Evolutionary conservation across 2,329 filamentous ascomycete species (phyloP), one percentile per base, ranked within the genome.

Genomic region (Phaeosphaeria sp.): DNA sequence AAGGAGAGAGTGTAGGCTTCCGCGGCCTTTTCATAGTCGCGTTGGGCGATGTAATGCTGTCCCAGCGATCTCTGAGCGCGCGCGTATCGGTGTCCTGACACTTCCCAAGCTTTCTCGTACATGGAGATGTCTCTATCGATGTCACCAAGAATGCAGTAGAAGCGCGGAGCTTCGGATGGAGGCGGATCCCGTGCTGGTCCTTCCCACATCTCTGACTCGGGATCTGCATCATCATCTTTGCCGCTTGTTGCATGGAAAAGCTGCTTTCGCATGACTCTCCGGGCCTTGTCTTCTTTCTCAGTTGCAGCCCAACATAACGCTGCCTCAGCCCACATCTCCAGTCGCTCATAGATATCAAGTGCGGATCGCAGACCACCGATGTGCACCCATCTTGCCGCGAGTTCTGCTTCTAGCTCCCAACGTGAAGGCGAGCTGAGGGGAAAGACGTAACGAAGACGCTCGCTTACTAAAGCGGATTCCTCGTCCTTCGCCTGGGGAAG

Each of bases 101-200:
- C 86, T 20, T 89, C 86, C 95, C 95, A 99, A 0, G 94, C 93
- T 15, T 89, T 90, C 63, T 91, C 86, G 78, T 96, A 99, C 79
- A 93, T 87, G 10, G 79, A 75, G 0, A 89, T 84, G 10, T 95
- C 85, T 21, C 88, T 83, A 65, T 96, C 91, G 17, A 99, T 84
- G 67, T 99, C 95, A 18, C 94, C 95, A 1, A 99, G 82, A 56
- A 99, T 97, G 73, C 94, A 98, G 81, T 93, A 94, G 5, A 98
- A 80, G 0, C 95, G 87, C 0, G 95, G 90, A 1, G 94, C 92
- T 72, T 98, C 92, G 1, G 90, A 84, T 0, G 93, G 92, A 0
- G 91, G 80, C 0, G 91, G 90, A 4, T 84, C 79, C 1, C 89
- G 83, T 68, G 92, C 89, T 1, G 88, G 83, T 0, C 93, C 93